phyloP scores from a whole-genome alignment of 805 yeast species.

The Nakazawaea ambrosiae region DNA sequence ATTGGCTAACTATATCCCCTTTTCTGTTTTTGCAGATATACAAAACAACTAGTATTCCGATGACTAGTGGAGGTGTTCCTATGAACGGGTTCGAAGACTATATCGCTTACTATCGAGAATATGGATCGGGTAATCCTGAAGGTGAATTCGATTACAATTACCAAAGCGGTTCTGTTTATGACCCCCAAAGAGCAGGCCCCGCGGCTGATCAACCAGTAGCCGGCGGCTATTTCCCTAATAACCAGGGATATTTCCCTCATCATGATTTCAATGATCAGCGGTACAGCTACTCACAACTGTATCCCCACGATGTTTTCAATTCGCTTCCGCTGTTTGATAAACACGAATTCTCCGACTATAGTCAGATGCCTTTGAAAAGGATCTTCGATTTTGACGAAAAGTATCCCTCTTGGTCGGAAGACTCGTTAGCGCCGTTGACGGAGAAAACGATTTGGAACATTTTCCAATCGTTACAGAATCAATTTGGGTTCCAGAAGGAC shows the following conservation, averaged over 20 bases:
- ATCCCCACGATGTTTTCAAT: background rate
- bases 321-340: background rate
- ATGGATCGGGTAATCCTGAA: background rate
- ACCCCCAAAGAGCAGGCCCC: background rate
- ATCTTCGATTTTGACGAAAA: constrained; percentile 25
- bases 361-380: background rate
- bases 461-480: constrained; percentile 47
- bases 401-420: constrained; percentile 53
- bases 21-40: too few relatives aligned
- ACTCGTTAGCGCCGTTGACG: constrained; percentile 66
- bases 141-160: background rate
- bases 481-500: constrained; percentile 82
- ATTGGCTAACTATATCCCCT: too few relatives aligned
- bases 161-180: constrained; percentile 5
- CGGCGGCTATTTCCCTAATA: too few relatives aligned
- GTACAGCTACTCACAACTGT: too few relatives aligned
- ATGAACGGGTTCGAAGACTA: constrained; percentile 6
- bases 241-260: too few relatives aligned
- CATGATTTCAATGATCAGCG: background rate
- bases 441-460: constrained; percentile 54
- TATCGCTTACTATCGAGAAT: constrained; percentile 1
- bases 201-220: too few relatives aligned
- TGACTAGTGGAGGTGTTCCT: too few relatives aligned
- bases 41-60: too few relatives aligned
- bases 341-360: background rate